Base-by-base conservation (phyloP, 2,329 filamentous ascomycete species). In the Aspergillus sp. region DNA sequence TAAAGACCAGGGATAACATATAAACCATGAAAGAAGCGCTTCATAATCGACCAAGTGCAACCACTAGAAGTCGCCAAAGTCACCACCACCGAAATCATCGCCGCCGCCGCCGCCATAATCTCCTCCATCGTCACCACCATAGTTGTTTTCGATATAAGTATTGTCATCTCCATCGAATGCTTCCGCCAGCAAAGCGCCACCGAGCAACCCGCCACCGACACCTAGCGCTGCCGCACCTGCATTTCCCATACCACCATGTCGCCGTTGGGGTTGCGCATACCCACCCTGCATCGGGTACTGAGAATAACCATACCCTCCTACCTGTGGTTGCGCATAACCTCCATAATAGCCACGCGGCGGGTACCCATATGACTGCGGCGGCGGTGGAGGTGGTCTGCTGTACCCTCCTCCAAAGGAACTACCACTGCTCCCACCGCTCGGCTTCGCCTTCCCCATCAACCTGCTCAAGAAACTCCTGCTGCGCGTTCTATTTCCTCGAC, bases 191-290 rank as follows among this genome's bases (percentile, higher is more conserved):
- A 95, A 53, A 52, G 82, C 79, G 47, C 90, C 90, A 57, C 89
- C 90, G 1, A 95, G 60, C 63, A 95, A 62, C 66, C 90, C 90
- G 53, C 85, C 90, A 56, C 89, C 90, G 3, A 88, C 67, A 71
- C 90, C 90, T 39, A 95, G 72, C 19, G 87, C 87, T 7, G 84
- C 82, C 45, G 84, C 88, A 43, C 87, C 88, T 9, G 77, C 81
- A 50, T 80, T 76, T n/a, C 88, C 87, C 70, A 91, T 74, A 3
- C 75, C 64, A 4, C 75, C 64, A 41, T 55, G 55, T 46, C 68
- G 70, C 58, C 74, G 75, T 50, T 71, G 75, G 49, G 72, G 69
- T 22, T 62, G 62, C 66, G 52, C 66, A 52, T 70, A 70, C 56
- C 69, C 44, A 53, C 60, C 60, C 23, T 67, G 66, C 20, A 57